These are phyloP conservation scores for Termitomyces sp. DNA, from an alignment of 768 basidiomycete species.

Conservation along the genomic window DNA sequence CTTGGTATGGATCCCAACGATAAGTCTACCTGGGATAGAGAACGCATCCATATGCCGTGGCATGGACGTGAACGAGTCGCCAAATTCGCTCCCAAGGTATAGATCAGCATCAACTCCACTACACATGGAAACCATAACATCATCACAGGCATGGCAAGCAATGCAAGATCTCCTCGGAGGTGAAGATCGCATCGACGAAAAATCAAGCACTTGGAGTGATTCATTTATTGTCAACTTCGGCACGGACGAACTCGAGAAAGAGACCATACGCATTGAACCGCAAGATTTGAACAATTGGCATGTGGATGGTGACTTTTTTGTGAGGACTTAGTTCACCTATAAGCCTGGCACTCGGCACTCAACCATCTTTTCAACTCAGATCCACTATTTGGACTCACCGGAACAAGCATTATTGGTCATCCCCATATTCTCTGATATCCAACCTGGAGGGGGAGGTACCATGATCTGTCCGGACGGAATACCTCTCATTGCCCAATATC, in stretches of 20 bases:
- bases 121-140: background rate
- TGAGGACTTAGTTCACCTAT: conserved; percentile 14
- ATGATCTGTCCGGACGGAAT: conserved; percentile 57
- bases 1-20: conserved; percentile 48
- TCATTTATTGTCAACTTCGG: conserved; percentile 63
- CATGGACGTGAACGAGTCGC: conserved; percentile 40
- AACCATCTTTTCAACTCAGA: conserved; percentile 17
- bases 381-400: conserved; percentile 60
- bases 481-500: conserved; percentile 40
- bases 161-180: conserved; percentile 59
- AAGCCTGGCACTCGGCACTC: background rate
- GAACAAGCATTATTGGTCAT: conserved; percentile 62
- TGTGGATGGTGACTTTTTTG: conserved; percentile 56
- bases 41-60: conserved; percentile 53
- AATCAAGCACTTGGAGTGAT: conserved; percentile 47
- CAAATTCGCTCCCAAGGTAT: conserved; percentile 48
- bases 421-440: conserved; percentile 55
- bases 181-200: conserved; percentile 48
- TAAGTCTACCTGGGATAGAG: conserved; percentile 48
- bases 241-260: conserved; percentile 32
- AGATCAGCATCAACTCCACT: background rate
- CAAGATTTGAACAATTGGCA: conserved; percentile 58
- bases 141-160: conserved; percentile 46
- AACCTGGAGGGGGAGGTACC: conserved; percentile 50
- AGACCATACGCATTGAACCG: conserved; percentile 26